Evolutionary conservation across 2,329 filamentous ascomycete species (phyloP), one percentile per base, ranked within the genome.

Genomic region (Ophiostoma novo-ulmi): DNA sequence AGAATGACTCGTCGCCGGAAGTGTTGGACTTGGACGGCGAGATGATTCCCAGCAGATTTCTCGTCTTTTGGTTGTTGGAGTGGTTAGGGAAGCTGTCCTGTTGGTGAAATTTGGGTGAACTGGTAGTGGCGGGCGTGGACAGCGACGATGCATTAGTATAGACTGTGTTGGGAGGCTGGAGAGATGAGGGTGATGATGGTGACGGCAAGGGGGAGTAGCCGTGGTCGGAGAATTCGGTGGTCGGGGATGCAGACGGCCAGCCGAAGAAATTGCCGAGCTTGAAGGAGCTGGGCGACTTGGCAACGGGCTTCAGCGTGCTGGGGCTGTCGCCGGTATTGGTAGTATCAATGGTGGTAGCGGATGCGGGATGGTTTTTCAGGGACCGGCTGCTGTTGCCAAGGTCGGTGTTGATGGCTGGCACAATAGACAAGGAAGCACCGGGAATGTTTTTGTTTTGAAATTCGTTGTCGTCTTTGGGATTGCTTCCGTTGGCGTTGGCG

Each of bases 201-300:
- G 86, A 87, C 3, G 84, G 82, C 39, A 85, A 75, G n/a, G 81
- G 81, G 55, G 81, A 83, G 75, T 77, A 80, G 41, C 74, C 77
- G 75, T 79, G 80, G 71, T 85, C 85, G 1, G 85, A 87, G 74
- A 81, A 82, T 58, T 86, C 83, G 22, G 84, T 84, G 67, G 78
- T 79, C 10, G 83, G 79, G 7, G 81, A 80, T 36, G 80, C 82
- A 67, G 79, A 78, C 69, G 80, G 80, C 86, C 86, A 88, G 75
- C 82, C 83, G 75, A 88, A 87, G 74, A 87, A 82, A 39, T 78
- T 81, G 69, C 83, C 83, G 73, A 87, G 80, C 73, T 82, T 78
- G 76, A 85, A 78, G 70, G 85, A 79, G 74, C 78, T 77, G 71
- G 86, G 85, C 7, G 85, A 87, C 73, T 81, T 86, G 13, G 85